These are phyloP conservation scores for Psilocybe sp. DNA, from an alignment of 768 basidiomycete species.

Conservation along the genomic window DNA sequence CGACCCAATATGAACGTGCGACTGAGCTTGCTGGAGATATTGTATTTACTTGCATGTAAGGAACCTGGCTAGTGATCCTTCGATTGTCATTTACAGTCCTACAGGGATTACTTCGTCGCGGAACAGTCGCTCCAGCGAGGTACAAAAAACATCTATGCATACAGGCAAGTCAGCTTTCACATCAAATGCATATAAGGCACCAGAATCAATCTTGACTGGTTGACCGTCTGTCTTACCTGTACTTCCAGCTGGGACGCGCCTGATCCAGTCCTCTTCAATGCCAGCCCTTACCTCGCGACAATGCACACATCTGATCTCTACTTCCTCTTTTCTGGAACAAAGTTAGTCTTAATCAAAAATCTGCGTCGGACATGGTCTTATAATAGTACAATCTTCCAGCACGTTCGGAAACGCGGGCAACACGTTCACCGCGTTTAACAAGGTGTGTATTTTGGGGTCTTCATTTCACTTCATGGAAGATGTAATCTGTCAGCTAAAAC, in stretches of 20 bases:
- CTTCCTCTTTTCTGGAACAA: conserved; percentile 37
- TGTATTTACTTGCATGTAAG: conserved; percentile 43
- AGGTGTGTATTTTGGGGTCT: conserved; percentile 16
- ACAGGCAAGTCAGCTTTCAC: conserved; percentile 21
- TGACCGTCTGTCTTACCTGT: neutral
- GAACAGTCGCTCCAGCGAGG: conserved; percentile 26
- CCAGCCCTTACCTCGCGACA: conserved; percentile 33
- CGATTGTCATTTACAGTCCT: neutral
- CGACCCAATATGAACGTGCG: conserved; percentile 38
- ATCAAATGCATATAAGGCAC: neutral
- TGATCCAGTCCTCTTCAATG: conserved; percentile 34
- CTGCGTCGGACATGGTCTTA: neutral
- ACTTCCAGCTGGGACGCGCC: conserved; percentile 40
- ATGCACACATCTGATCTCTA: conserved; percentile 44
- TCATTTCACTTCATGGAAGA: neutral
- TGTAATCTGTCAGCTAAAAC: neutral
- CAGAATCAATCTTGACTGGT: too few species aligned
- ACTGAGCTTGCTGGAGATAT: conserved; percentile 39
- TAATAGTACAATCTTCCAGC: conserved; percentile 9
- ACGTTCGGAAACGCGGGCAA: conserved; percentile 29
- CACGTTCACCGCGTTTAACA: conserved; percentile 35
- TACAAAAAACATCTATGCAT: conserved; percentile 31
- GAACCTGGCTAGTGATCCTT: neutral
- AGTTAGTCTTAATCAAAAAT: conserved; percentile 14
- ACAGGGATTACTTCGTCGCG: conserved; percentile 38